phyloP scores from a whole-genome alignment of 345 rosid species.

The Lumnitzera littorea region DNA sequence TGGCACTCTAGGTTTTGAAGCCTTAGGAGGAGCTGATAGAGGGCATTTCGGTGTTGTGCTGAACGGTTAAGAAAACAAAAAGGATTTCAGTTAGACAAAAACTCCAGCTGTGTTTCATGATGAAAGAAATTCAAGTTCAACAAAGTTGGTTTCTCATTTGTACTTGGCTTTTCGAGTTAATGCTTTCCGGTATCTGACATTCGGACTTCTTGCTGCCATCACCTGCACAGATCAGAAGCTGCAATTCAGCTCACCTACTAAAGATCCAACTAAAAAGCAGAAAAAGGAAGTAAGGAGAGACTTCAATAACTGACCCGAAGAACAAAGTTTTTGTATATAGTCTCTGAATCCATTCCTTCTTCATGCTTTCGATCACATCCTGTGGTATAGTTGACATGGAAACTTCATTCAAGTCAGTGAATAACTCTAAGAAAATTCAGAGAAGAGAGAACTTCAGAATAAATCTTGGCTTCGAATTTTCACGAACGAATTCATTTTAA shows the following conservation, averaged over 20 bases:
- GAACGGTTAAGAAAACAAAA: slow-evolving; percentile 2
- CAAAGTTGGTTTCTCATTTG: not conserved
- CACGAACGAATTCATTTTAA: no score
- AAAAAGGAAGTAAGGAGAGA: not conserved
- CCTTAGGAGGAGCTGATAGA: slow-evolving; percentile 72
- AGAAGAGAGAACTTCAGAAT: no score
- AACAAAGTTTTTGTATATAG: slow-evolving; percentile 70
- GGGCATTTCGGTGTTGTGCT: slow-evolving; percentile 59
- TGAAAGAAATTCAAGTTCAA: not conserved
- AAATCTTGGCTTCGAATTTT: no score
- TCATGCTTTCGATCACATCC: slow-evolving; percentile 98
- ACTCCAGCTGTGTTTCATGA: not conserved
- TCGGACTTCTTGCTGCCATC: slow-evolving; percentile 98
- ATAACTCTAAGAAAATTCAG: no score
- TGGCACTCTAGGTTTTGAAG: slow-evolving; percentile 53
- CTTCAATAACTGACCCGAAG: slow-evolving; percentile 56
- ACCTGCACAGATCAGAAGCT: slow-evolving; percentile 38
- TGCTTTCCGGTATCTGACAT: slow-evolving; percentile 53
- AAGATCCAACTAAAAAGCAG: not conserved
- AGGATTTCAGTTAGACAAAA: not conserved
- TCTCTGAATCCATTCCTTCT: slow-evolving; percentile 81
- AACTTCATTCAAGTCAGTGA: no score
- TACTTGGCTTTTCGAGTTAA: slow-evolving; percentile 49
- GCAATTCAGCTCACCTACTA: not conserved
- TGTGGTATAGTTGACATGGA: slow-evolving; percentile 11